A percentile compares a stretch with the other conserved stretches of the same genome.
Evolutionary conservation across 2,329 filamentous ascomycete species (phyloP).

Genomic region (Colletotrichum ledebouriae): DNA sequence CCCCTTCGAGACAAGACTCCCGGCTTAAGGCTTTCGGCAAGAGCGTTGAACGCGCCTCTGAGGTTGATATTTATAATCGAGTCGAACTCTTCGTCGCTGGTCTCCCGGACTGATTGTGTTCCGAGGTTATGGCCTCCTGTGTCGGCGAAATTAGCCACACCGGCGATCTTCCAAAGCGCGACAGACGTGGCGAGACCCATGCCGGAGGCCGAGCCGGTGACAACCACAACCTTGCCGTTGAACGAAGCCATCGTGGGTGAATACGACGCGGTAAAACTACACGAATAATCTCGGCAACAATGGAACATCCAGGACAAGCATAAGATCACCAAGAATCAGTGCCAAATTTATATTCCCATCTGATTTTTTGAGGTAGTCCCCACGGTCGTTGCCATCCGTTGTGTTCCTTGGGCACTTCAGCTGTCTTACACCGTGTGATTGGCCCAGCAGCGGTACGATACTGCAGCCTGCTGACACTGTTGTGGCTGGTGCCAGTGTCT

Average conservation of each 20-base stretch:
- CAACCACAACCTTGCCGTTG: conserved; percentile 13
- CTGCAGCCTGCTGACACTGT: conserved; percentile 24
- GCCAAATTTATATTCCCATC: no score
- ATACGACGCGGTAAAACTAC: not conserved
- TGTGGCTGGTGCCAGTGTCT: no score
- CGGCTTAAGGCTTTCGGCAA: conserved; percentile 25
- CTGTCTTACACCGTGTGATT: not conserved
- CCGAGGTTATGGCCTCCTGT: conserved; percentile 33
- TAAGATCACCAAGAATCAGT: not conserved
- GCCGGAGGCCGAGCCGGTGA: conserved; percentile 27
- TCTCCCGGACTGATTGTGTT: conserved; percentile 29
- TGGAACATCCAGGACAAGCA: not conserved
- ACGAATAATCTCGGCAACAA: not conserved
- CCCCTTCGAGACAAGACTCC: conserved; percentile 17
- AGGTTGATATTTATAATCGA: conserved; percentile 36
- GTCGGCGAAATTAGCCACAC: conserved; percentile 33
- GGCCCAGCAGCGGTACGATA: conserved; percentile 1
- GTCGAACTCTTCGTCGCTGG: conserved; percentile 22
- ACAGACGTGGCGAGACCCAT: conserved; percentile 30
- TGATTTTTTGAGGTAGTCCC: no score
- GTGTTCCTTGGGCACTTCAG: not conserved
- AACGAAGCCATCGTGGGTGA: conserved; percentile 7
- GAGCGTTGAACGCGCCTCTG: conserved; percentile 29
- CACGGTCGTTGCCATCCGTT: no score
- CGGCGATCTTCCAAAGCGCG: conserved; percentile 18